Base-by-base conservation (phyloP, 208 protist genomes). In the Leishmania gerbilli region DNA sequence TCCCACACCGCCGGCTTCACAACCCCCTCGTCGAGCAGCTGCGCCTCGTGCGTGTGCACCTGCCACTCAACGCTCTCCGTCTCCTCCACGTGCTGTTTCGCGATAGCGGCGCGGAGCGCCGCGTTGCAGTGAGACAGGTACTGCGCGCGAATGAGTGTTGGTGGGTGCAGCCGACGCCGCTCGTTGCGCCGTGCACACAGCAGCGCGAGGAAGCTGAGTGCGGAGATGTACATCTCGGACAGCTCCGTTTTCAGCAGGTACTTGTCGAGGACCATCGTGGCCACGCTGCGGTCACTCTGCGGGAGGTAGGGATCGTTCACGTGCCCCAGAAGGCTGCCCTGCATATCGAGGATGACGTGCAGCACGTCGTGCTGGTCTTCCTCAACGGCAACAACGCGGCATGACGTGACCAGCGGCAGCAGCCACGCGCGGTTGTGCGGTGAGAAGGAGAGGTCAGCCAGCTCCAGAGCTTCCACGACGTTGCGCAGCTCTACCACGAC, bases 1-100 rank as follows among this genome's bases (percentile, higher is more conserved):
- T 97, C 95, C 93, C 95, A 97, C 60, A 79, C 83, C 42, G 93
- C 89, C 9, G 90, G 93, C 87, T 92, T 91, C 79, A 96, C 89
- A 42, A 97, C 90, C 40, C 90, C 91, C 62, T 96, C 91, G 5
- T 94, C 89, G n/a, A 95, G 88, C 84, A 91, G 79, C 84, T 92
- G 88, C 19, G 89, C 91, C 8, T 91, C 83, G 79, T 84, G 84
- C 45, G 89, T 90, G 86, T 92, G 90, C 42, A 96, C 88, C 71
- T 97, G 93, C 95, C 95, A 97, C 68, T 90, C 86, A 0, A 97
- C 95, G 74, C 76, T 82, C 71, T 85, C 82, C 60, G 87, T 87
- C n/a, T 90, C 85, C 77, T 97, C 95, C 15, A 94, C 79, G 56
- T 90, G 79, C 17, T 81, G 83, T 82, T 95, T 95, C 24, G 93